These are phyloP conservation scores for Colletotrichum godetiae DNA, from an alignment of 2,329 filamentous ascomycete genomes.

Conservation along the genomic window DNA sequence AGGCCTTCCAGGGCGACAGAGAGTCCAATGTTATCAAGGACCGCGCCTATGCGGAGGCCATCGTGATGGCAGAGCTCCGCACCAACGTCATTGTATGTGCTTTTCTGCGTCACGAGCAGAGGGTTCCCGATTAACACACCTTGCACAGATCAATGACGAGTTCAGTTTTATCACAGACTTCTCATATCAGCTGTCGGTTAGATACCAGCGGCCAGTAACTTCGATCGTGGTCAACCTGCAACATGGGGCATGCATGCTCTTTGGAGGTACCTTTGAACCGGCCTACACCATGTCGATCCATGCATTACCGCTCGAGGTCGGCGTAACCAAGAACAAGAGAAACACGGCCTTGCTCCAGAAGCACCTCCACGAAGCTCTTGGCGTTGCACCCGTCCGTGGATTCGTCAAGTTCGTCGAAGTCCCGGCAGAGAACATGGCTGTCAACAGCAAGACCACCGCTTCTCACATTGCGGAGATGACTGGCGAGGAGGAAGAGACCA, in stretches of 20 bases:
- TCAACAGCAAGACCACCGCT: slow-evolving; percentile 75
- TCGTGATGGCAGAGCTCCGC: slow-evolving; percentile 72
- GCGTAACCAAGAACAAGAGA: slow-evolving; percentile 81
- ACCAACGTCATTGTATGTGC: slow-evolving; percentile 71
- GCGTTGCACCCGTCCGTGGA: slow-evolving; percentile 74
- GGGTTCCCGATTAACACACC: slow-evolving; percentile 17
- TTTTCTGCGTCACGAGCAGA: neutral
- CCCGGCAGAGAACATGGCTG: slow-evolving; percentile 77
- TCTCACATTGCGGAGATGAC: slow-evolving; percentile 73
- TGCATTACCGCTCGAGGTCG: slow-evolving; percentile 75
- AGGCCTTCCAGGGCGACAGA: slow-evolving; percentile 51
- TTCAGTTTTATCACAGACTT: slow-evolving; percentile 80
- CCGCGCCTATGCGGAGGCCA: slow-evolving; percentile 63
- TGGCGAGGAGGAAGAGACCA: slow-evolving; percentile 39
- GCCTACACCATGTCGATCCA: slow-evolving; percentile 83
- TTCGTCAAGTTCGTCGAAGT: slow-evolving; percentile 79
- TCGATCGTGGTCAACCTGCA: slow-evolving; percentile 82
- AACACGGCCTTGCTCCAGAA: slow-evolving; percentile 82
- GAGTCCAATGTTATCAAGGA: slow-evolving; percentile 51
- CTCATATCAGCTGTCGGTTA: slow-evolving; percentile 76
- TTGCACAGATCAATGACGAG: slow-evolving; percentile 75
- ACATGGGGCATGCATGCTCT: slow-evolving; percentile 79
- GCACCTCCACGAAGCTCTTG: slow-evolving; percentile 78
- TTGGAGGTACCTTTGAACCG: slow-evolving; percentile 80
- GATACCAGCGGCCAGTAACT: slow-evolving; percentile 79